A percentile compares a stretch with the other conserved stretches of the same genome.
Evolutionary conservation across 2,329 filamentous ascomycete species (phyloP).

Genomic region (Beauveria asiatica): DNA sequence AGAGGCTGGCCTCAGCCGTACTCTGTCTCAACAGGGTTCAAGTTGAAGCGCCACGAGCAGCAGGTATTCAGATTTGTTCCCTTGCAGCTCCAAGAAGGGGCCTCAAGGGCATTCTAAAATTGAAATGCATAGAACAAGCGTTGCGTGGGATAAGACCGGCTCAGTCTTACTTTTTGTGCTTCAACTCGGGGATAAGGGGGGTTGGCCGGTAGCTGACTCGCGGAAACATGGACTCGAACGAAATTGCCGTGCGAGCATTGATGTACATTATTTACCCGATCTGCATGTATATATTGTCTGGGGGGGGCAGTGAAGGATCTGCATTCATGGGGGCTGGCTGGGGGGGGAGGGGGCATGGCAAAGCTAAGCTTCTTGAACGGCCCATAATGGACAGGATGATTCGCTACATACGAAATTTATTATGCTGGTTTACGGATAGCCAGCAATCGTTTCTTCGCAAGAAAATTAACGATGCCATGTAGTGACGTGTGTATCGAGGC

Average conservation of each 20-base stretch:
- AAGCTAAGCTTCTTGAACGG: background rate
- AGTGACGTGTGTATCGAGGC: background rate
- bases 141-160: background rate
- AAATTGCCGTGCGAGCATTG: background rate
- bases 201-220: background rate
- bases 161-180: background rate
- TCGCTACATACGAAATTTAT: background rate
- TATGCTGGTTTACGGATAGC: background rate
- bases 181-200: background rate
- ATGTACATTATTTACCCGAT: conserved; percentile 1
- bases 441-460: background rate
- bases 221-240: background rate
- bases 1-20: conserved; percentile 57
- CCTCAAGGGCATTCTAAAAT: background rate
- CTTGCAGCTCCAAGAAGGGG: background rate
- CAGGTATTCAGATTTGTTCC: background rate
- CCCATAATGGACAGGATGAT: background rate
- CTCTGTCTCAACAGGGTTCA: conserved; percentile 29
- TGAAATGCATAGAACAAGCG: background rate
- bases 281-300: conserved; percentile 1
- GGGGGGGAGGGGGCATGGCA: background rate
- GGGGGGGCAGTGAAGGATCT: background rate
- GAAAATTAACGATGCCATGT: background rate
- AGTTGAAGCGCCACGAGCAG: background rate
- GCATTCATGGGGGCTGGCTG: background rate